Evolutionary conservation across 2,329 filamentous ascomycete genomes (phyloP), one percentile per base, ranked within the genome.

Genomic region (Pseudocercospora cruenta): DNA sequence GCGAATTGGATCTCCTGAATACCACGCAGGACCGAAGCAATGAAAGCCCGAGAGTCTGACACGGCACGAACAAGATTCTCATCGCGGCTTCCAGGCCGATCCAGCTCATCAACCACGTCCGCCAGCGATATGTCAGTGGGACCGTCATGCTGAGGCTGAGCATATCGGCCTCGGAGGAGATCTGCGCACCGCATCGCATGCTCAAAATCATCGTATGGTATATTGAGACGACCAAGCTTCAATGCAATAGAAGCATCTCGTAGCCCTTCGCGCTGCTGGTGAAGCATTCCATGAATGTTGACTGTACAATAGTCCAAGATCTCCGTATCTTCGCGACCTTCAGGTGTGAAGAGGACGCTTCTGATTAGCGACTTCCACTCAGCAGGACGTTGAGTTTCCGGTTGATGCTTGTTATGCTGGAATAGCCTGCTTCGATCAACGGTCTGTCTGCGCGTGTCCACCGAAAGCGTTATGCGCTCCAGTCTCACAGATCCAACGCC

Each of bases 1-100:
- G 94, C 94, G 74, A 99, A 92, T 78, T 99, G 95, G 12, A 99
- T 91, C 78, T 99, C 95, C 77, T 97, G 96, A 70, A 99, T 93
- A 60, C 95, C 95, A 53, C 92, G 88, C 58, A 99, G 82, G 49
- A 97, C 90, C 0, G 95, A 97, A 77, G 91, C 92, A 63, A 94
- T 86, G 75, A 99, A 95, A 69, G 97, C 93, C 73, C 94, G 94
- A 0, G 93, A 97, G 75, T 97, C 94, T 0, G 94, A 94, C 0
- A 97, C 91, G 0, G 91, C 90, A 76, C 92, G 90, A 63, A 94
- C 89, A 64, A 97, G 85, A 31, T 87, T 85, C 62, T 92, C 88
- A 69, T 87, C 85, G 67, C 79, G 84, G 71, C 82, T 91, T n/a
- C 88, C 89, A 8, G 91, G 88, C 33, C 85, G 82, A 19, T 91